phyloP scores from a whole-genome alignment of 202 grass and related monocot genomes.

The Carex arenaria region DNA sequence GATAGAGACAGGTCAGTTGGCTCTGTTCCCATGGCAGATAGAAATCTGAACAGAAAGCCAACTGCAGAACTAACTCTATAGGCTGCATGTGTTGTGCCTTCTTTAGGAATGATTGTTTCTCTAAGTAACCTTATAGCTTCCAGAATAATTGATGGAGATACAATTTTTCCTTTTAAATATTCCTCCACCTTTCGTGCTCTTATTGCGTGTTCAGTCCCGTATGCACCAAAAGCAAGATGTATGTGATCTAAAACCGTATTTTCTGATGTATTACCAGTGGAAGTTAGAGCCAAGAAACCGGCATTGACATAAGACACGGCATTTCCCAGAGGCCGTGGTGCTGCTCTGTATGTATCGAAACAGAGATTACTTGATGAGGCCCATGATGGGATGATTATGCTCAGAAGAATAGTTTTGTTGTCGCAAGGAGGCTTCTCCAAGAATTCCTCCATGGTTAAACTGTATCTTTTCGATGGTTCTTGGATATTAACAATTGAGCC shows the following conservation, averaged over 20 bases:
- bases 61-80: conserved; percentile 63
- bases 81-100: conserved; percentile 58
- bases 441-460: conserved; percentile 62
- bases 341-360: conserved; percentile 77
- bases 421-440: conserved; percentile 46
- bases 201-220: conserved; percentile 56
- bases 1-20: conserved; percentile 13
- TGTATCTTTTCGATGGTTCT: conserved; percentile 30
- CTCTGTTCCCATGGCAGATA: conserved; percentile 40
- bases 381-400: conserved; percentile 63
- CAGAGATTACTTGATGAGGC: conserved; percentile 23
- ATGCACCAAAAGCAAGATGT: conserved; percentile 65
- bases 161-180: conserved; percentile 40
- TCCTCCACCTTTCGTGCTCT: conserved; percentile 66
- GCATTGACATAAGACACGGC: conserved; percentile 70
- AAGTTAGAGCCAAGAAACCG: conserved; percentile 47
- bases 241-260: conserved; percentile 36
- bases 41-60: conserved; percentile 66
- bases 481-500: conserved; percentile 48
- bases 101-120: conserved; percentile 47
- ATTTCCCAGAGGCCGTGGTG: conserved; percentile 73
- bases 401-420: conserved; percentile 43
- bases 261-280: conserved; percentile 27
- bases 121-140: conserved; percentile 45
- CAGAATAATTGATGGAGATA: conserved; percentile 46